Conservation (phyloP, 2,329 filamentous ascomycete genomes). For the Ophiostoma angusticollis region DNA sequence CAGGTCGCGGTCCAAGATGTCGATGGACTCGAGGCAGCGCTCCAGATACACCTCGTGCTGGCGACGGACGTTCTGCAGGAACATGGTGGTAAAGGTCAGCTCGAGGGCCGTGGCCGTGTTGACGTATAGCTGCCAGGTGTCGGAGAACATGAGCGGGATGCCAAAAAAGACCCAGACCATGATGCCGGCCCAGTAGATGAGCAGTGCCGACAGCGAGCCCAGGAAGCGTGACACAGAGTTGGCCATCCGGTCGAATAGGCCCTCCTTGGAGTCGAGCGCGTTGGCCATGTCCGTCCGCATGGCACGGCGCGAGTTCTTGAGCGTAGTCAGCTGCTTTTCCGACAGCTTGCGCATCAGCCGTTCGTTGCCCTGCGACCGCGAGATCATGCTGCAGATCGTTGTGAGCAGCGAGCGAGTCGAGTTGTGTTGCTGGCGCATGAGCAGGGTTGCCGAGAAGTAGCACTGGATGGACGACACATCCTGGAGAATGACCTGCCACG, state of each 20-base stretch:
- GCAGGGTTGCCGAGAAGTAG: slow-evolving; percentile 25
- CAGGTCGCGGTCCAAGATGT: slow-evolving; percentile 22
- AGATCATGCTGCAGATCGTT: slow-evolving; percentile 21
- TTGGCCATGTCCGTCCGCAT: slow-evolving; percentile 15
- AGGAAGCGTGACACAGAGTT: slow-evolving; percentile 16
- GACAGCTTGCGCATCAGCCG: slow-evolving; percentile 19
- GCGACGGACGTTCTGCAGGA: slow-evolving; percentile 27
- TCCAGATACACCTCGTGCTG: slow-evolving; percentile 22
- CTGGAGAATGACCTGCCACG: slow-evolving; percentile 25
- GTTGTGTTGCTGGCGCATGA: slow-evolving; percentile 27
- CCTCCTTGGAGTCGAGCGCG: slow-evolving; percentile 18
- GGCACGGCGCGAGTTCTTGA: slow-evolving; percentile 14
- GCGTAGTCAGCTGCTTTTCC: slow-evolving; percentile 9
- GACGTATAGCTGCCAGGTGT: slow-evolving; percentile 29
- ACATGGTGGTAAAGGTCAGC: slow-evolving; percentile 27
- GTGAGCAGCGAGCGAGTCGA: slow-evolving; percentile 19
- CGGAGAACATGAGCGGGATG: slow-evolving; percentile 17
- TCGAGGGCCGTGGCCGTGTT: slow-evolving; percentile 31
- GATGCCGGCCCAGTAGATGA: slow-evolving; percentile 25
- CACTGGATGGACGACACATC: slow-evolving; percentile 25
- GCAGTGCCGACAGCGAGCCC: slow-evolving; percentile 21
- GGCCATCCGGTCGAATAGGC: slow-evolving; percentile 20
- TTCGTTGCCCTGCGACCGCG: slow-evolving; percentile 21
- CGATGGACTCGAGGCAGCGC: slow-evolving; percentile 21
- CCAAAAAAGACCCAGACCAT: slow-evolving; percentile 23